Percentiles rank a stretch among this genome's conserved stretches.
Conservation (phyloP, 768 basidiomycete species). For the Phaeotremella fagi region DNA sequence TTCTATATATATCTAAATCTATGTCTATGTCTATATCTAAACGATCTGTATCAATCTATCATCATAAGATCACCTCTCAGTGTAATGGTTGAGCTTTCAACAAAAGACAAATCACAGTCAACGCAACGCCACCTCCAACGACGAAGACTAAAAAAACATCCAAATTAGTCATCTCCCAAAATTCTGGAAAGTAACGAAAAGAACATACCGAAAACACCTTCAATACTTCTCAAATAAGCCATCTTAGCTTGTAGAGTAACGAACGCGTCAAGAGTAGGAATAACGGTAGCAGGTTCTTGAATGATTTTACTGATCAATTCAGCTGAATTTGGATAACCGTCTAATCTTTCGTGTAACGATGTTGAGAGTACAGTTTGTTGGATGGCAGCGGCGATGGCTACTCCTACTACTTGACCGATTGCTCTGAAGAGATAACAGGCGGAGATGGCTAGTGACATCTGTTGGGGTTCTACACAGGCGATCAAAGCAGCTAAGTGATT, state of each 20-base stretch:
- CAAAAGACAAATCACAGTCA: constrained; percentile 14
- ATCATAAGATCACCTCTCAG: too few species aligned
- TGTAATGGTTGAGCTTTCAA: constrained; percentile 10
- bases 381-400: constrained; percentile 37
- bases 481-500: constrained; percentile 4
- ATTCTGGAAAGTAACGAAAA: background rate
- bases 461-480: constrained; percentile 13
- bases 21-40: background rate
- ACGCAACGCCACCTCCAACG: constrained; percentile 13
- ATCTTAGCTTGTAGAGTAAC: constrained; percentile 22
- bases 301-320: constrained; percentile 27
- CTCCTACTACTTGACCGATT: constrained; percentile 43
- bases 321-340: background rate
- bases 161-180: background rate
- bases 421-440: constrained; percentile 43
- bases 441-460: constrained; percentile 39
- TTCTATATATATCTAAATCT: background rate
- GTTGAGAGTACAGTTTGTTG: constrained; percentile 37
- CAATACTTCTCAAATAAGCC: constrained; percentile 33
- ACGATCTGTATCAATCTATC: too few species aligned
- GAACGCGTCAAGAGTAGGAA: constrained; percentile 16
- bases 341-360: constrained; percentile 7
- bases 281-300: constrained; percentile 24
- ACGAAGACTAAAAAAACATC: constrained; percentile 12
- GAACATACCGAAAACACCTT: constrained; percentile 25